Base-by-base conservation (phyloP, 1,139 yeast genomes). In the Blastobotrys persicus region DNA sequence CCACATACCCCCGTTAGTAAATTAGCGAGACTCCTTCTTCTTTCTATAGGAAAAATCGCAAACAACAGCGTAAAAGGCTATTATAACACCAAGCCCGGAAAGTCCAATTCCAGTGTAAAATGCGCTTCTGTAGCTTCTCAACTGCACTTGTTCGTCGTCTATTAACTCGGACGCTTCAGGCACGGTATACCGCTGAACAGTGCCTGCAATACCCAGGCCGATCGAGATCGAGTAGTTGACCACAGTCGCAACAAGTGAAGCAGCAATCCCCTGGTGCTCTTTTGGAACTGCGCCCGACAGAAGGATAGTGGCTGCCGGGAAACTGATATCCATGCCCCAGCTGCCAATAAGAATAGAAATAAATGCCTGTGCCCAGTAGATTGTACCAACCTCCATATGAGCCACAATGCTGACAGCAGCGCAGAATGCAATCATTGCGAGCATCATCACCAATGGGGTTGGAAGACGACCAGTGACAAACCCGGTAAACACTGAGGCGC, bases 261-360 rank as follows among this genome's bases (percentile, higher is more conserved):
- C 88, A 0, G 87, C 85, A 47, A 80, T 72, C 2, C 88, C 88
- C 60, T 83, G 88, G 52, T 77, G 75, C 18, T 74, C 66, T 42
- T 68, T 64, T 0, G 85, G 84, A 31, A 82, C 70, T n/a, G 72
- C 66, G 43, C 74, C 68, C 34, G 79, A 71, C 32, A 82, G 65
- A 35, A 81, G 67, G 48, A 81, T 70, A 7, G 80, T 74, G 1
- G 78, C 83, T 0, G 86, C 79, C 0, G 88, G 87, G 62, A 81
- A 81, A 45, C 83, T 78, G 70, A 78, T 74, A 60, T 82, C 87
- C 83, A 82, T 80, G 0, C 84, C 87, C 56, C 76, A 73, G 0
- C 82, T 76, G 26, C 71, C 72, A n/a, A 81, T 56, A 1, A 79
- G 42, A 33, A 69, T 55, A 2, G 79, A 66, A 1, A 79, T 74